Base-by-base conservation (phyloP, 148 eudicot genomes). In the Agrostemma githago region DNA sequence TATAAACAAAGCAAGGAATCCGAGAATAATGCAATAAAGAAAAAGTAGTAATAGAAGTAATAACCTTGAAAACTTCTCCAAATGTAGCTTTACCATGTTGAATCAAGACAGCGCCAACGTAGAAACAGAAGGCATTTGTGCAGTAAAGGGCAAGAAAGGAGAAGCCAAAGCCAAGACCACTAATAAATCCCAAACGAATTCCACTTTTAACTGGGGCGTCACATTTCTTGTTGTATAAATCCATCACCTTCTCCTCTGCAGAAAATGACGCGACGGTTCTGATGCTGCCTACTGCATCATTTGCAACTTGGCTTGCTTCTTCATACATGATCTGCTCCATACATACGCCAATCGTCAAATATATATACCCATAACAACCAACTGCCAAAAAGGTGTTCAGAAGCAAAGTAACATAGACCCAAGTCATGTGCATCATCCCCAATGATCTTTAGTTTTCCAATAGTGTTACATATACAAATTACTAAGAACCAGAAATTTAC, bases 241-340 rank as follows among this genome's bases (percentile, higher is more conserved):
- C 87, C 89, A 89, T 93, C 48, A 93, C 93, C 74, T 93, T 90
- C 60, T 90, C 85, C 82, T 93, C 98, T 39, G 90, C 93, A 82
- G 92, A 82, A 61, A 90, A 93, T 10, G 98, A 93, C 46, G 92
- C 92, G 57, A 90, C 92, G 4, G 96, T 93, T 82, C 98, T 86
- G 34, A 93, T 93, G 74, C 92, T 81, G 62, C 96, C 91, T 38
- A 92, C 92, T 2, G 98, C 96, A 80, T 90, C 96, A 17, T 83
- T 90, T 43, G 93, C 93, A 53, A 92, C 87, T 79, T 90, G 96
- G 73, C 97, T 92, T 4, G 96, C 97, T 74, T 90, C 93, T 79
- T 92, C 98, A 68, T 87, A 92, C 96, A 82, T 90, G 19, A 85
- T 34, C 92, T 90, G 80, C 76, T 77, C 3, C 62, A 16, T 56